Conservation (phyloP, 257 asterid genomes). For the Gentiana macrophylla region DNA sequence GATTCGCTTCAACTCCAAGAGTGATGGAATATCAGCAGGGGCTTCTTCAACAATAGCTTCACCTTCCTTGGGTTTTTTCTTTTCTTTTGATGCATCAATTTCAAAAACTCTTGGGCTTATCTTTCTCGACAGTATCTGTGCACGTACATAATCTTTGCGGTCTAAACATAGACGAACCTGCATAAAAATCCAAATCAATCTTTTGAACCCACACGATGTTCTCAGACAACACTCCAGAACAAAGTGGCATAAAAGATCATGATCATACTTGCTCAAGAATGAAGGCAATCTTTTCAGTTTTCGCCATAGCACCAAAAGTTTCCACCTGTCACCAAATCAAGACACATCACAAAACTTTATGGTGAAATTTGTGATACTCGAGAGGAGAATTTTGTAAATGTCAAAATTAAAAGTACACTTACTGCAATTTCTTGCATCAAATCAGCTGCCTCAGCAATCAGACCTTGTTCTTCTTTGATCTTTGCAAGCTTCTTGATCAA, state of each 20-base stretch:
- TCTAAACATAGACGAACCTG: constrained; percentile 95
- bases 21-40: constrained; percentile 88
- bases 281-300: constrained; percentile 94
- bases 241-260: constrained; percentile 5
- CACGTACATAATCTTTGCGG: constrained; percentile 90
- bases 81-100: constrained; percentile 73
- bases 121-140: constrained; percentile 93
- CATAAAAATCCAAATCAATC: constrained; percentile 6
- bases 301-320: constrained; percentile 98
- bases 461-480: constrained; percentile 87
- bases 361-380: not conserved
- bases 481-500: constrained; percentile 87
- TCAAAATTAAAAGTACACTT: constrained; percentile 15
- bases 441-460: constrained; percentile 89
- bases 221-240: constrained; percentile 3
- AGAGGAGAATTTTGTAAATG: not conserved
- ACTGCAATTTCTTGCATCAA: constrained; percentile 99
- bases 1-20: constrained; percentile 77
- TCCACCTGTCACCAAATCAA: constrained; percentile 48
- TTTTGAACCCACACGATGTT: constrained; percentile 4
- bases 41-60: constrained; percentile 78
- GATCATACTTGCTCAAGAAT: constrained; percentile 85
- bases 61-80: constrained; percentile 86
- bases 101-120: constrained; percentile 94
- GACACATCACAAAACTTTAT: not conserved